phyloP scores from a whole-genome alignment of 176 grass and related monocot species.

The Carex scoparia region DNA sequence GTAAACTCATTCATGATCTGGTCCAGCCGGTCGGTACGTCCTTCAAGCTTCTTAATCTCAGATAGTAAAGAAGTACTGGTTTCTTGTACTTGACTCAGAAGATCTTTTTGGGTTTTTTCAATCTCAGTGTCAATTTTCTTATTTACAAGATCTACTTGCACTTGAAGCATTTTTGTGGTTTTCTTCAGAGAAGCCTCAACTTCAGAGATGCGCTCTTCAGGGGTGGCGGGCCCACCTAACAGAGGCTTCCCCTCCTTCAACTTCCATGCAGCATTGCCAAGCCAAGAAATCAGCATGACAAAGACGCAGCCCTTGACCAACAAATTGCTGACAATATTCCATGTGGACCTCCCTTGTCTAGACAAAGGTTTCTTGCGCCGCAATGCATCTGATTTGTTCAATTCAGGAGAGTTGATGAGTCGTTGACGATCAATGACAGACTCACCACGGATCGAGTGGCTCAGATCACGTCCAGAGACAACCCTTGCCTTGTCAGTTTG shows the following conservation, averaged over 20 bases:
- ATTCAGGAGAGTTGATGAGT: background rate
- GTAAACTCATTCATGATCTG: constrained; percentile 49
- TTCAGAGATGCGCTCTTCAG: constrained; percentile 41
- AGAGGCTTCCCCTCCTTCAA: constrained; percentile 18
- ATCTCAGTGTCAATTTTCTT: constrained; percentile 66
- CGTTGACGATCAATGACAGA: constrained; percentile 27
- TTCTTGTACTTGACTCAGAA: constrained; percentile 49
- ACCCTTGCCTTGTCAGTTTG: constrained; percentile 34
- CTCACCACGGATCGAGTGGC: constrained; percentile 44
- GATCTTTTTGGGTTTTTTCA: constrained; percentile 29
- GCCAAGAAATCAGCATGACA: constrained; percentile 19
- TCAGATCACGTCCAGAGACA: constrained; percentile 40
- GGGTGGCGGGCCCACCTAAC: constrained; percentile 12
- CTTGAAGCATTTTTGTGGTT: constrained; percentile 51
- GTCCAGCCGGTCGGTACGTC: constrained; percentile 38
- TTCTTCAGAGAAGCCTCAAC: constrained; percentile 58
- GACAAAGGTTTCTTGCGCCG: constrained; percentile 21
- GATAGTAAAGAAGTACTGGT: constrained; percentile 39
- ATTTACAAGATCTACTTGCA: constrained; percentile 76
- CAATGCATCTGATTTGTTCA: background rate
- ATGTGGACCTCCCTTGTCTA: background rate
- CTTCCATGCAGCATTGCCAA: constrained; percentile 8
- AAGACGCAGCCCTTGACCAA: constrained; percentile 1
- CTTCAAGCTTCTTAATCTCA: constrained; percentile 42
- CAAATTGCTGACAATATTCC: constrained; percentile 7